Evolutionary conservation across 768 basidiomycete genomes (phyloP).

Genomic region (Boletus reticulatus): DNA sequence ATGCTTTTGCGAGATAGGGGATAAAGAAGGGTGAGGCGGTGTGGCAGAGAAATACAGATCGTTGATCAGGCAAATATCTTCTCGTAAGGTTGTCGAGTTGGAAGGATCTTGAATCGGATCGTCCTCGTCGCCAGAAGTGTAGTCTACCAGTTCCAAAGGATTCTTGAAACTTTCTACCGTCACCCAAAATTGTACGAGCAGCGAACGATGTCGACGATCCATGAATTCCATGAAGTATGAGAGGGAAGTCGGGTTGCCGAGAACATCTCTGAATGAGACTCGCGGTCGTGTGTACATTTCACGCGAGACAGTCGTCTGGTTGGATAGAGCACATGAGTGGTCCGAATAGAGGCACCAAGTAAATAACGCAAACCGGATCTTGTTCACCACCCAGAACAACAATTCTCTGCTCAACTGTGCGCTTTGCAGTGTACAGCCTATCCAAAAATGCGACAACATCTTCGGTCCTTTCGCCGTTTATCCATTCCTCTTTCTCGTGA

Average conservation of each 20-base stretch:
- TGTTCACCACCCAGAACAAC: conserved; percentile 70
- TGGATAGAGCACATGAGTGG: conserved; percentile 1
- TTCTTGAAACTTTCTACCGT: conserved; percentile 98
- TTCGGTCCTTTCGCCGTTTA: conserved; percentile 81
- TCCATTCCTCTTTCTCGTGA: conserved; percentile 87
- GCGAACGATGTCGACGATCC: conserved; percentile 82
- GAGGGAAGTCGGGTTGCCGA: conserved; percentile 85
- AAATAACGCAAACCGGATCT: conserved; percentile 46
- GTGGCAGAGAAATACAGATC: conserved; percentile 78
- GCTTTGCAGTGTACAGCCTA: conserved; percentile 84
- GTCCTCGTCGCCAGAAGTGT: conserved; percentile 57
- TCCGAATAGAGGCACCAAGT: background rate
- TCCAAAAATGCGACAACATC: conserved; percentile 86
- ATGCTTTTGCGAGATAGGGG: conserved; percentile 67
- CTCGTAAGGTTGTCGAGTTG: conserved; percentile 62
- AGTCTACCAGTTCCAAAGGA: conserved; percentile 81
- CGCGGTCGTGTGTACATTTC: conserved; percentile 47
- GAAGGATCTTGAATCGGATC: conserved; percentile 57
- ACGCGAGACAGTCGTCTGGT: conserved; percentile 40
- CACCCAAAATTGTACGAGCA: conserved; percentile 95
- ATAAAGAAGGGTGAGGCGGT: conserved; percentile 55
- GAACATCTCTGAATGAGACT: conserved; percentile 71
- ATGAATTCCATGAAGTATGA: conserved; percentile 99
- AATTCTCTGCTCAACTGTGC: conserved; percentile 84
- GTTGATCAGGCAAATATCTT: conserved; percentile 88